Base-by-base conservation (phyloP, 768 basidiomycete species). In the Epithele typhae region DNA sequence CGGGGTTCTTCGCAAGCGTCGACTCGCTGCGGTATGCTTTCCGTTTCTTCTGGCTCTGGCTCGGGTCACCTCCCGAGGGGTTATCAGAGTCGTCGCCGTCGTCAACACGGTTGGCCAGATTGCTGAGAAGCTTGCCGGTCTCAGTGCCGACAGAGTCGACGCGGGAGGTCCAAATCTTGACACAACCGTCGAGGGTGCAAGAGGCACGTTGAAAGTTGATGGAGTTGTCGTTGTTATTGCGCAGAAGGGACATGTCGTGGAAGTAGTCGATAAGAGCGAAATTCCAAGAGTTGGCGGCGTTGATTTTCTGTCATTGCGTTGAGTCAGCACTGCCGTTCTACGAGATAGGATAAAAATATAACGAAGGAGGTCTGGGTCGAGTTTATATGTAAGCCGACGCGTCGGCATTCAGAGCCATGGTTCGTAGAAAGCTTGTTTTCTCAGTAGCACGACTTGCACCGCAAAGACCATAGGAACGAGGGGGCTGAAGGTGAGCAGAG, bases 121-220 rank as follows among this genome's bases (percentile, higher is more conserved):
- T 97, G 57, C 84, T 91, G 46, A 97, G 74, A 11, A 99, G 76
- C 63, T 96, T 97, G 22, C 92, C 92, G 0, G 94, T 97, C 65
- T 98, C 96, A 0, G 92, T 95, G 19, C 91, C 92, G 27, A 98
- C 93, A 51, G 87, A 90, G 65, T 99, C 96, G 33, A 99, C 95
- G 37, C 96, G 85, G 56, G 87, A 92, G 6, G 94, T 98, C 93
- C 94, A 99, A 52, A 99, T 97, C 70, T 98, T 99, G 65, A 99
- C 92, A 65, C 96, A 99, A 3, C 95, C 96, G 49, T 99, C 96
- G 18, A 99, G 79, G 0, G 96, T 98, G 63, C 85, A 94, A 0
- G 92, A 94, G 14, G 96, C 96, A 61, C 95, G 94, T 68, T 98
- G 96, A 61, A 99, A 99, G 67, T 99, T 98, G 75, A 99, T 99